Evolutionary conservation across 305 asterid species (phyloP).

Genomic region (Plantago coronopus): DNA sequence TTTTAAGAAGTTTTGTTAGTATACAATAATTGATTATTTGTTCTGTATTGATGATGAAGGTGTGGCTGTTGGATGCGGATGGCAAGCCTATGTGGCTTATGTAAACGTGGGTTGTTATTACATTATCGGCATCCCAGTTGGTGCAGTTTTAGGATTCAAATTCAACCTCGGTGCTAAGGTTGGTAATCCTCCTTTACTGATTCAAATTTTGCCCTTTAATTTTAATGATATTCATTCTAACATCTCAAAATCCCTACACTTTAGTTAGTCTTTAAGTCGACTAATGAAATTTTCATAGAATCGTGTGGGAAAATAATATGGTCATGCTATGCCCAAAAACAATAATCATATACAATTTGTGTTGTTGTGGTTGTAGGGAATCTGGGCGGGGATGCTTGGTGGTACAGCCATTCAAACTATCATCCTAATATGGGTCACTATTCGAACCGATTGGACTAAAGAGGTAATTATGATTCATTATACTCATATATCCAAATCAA

Average conservation of each 20-base stretch:
- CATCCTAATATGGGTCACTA: slow-evolving; percentile 54
- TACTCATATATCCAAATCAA: neutral
- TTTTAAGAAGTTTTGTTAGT: too few relatives aligned
- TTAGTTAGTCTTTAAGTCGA: too few relatives aligned
- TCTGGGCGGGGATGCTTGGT: slow-evolving; percentile 63
- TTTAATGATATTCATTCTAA: too few relatives aligned
- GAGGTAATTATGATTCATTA: slow-evolving; percentile 37
- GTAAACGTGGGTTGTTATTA: slow-evolving; percentile 73
- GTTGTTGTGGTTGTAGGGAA: slow-evolving; percentile 34
- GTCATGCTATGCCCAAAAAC: too few relatives aligned
- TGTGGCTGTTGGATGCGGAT: slow-evolving; percentile 83
- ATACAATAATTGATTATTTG: too few relatives aligned
- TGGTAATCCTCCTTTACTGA: too few relatives aligned
- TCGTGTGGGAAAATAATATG: too few relatives aligned
- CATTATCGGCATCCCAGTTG: slow-evolving; percentile 58
- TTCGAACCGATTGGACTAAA: slow-evolving; percentile 55
- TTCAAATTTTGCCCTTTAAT: too few relatives aligned
- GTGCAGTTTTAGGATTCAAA: slow-evolving; percentile 50
- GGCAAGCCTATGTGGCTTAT: slow-evolving; percentile 79
- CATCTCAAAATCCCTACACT: too few relatives aligned
- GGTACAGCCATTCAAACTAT: slow-evolving; percentile 56
- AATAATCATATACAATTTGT: too few relatives aligned
- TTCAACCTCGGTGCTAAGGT: slow-evolving; percentile 65
- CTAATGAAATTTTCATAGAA: too few relatives aligned
- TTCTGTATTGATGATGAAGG: slow-evolving; percentile 21